These are phyloP conservation scores for Penicillium egyptiacum DNA, from an alignment of 495 filamentous ascomycete genomes.

Conservation along the genomic window DNA sequence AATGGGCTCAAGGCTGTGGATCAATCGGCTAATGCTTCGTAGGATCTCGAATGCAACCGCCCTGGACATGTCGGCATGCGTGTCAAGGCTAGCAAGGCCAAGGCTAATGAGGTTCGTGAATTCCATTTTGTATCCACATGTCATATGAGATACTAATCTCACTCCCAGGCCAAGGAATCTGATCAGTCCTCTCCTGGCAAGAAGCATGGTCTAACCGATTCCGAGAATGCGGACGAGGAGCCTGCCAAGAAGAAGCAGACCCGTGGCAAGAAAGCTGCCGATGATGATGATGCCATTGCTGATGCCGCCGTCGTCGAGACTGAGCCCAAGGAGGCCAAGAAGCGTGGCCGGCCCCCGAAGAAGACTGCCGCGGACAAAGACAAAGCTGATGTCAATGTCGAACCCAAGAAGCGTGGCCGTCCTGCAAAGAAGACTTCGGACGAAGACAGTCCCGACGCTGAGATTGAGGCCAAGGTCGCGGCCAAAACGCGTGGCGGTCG, in stretches of 20 bases:
- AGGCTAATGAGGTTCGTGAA: slow-evolving; percentile 2
- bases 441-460: neutral
- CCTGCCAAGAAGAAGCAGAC: slow-evolving; percentile 16
- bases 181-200: slow-evolving; percentile 33
- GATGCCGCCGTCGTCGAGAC: neutral
- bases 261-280: slow-evolving; percentile 37
- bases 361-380: neutral
- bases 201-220: slow-evolving; percentile 15
- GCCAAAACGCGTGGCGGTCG: slow-evolving; percentile 31
- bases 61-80: slow-evolving; percentile 64
- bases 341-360: neutral
- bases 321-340: neutral
- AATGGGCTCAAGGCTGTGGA: neutral
- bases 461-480: neutral
- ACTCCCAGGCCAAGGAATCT: neutral
- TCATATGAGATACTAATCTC: slow-evolving; percentile 16
- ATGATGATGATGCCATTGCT: neutral
- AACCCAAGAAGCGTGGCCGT: slow-evolving; percentile 31
- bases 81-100: slow-evolving; percentile 31
- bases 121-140: neutral
- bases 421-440: slow-evolving; percentile 26
- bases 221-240: slow-evolving; percentile 35
- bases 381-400: slow-evolving; percentile 5
- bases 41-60: slow-evolving; percentile 71
- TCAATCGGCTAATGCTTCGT: slow-evolving; percentile 4